Evolutionary conservation across 164 flowering plant species (phyloP).

Genomic region (Saururus chinensis): DNA sequence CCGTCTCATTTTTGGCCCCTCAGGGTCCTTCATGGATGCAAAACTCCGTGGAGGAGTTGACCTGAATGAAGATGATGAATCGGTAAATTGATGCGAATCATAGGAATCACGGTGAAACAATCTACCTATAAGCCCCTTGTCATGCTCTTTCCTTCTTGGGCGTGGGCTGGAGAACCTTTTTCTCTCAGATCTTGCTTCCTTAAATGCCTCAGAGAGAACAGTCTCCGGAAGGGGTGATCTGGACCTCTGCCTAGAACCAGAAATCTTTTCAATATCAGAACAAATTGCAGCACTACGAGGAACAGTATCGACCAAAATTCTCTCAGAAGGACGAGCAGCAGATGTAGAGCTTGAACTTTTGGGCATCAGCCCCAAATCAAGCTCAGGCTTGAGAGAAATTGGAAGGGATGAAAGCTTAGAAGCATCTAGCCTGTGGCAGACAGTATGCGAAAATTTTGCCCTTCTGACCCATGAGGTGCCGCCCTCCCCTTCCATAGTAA

Average conservation of each 20-base stretch:
- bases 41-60: conserved; percentile 32
- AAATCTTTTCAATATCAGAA: conserved; percentile 2
- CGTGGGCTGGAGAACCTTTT: conserved; percentile 68
- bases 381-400: conserved; percentile 14
- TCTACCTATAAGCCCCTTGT: conserved; percentile 27
- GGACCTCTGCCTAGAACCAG: conserved; percentile 38
- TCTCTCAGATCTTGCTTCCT: conserved; percentile 50
- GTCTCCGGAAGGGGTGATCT: conserved; percentile 48
- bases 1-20: conserved; percentile 33
- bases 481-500: conserved; percentile 41
- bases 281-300: neutral
- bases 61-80: conserved; percentile 9
- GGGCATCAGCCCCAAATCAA: conserved; percentile 21
- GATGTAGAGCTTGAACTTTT: conserved; percentile 19
- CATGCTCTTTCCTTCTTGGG: conserved; percentile 34
- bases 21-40: conserved; percentile 25
- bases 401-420: conserved; percentile 24
- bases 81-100: conserved; percentile 5
- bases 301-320: neutral
- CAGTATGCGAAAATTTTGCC: conserved; percentile 63
- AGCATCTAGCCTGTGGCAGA: conserved; percentile 48
- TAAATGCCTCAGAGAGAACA: conserved; percentile 46
- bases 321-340: conserved; percentile 1
- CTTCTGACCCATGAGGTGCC: conserved; percentile 75
- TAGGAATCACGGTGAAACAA: conserved; percentile 19